Evolutionary conservation across 148 eudicot species (phyloP).

Genomic region (Rhododendron ovatum): DNA sequence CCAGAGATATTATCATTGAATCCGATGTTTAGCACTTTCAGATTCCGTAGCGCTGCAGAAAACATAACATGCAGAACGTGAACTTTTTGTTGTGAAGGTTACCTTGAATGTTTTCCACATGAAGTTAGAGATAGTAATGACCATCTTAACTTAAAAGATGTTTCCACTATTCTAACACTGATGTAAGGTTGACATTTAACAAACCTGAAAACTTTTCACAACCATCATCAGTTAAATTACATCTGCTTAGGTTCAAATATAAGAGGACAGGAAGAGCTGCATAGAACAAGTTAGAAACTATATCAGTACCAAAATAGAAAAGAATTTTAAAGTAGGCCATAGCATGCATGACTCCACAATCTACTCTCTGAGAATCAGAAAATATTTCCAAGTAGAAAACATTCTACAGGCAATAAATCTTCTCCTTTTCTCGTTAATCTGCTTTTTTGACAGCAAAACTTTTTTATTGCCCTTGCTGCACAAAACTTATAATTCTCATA

Average conservation of each 20-base stretch:
- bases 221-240: slow-evolving; percentile 67
- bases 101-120: neutral
- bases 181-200: slow-evolving; percentile 9
- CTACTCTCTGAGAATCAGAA: neutral
- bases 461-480: neutral
- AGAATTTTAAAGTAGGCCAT: neutral
- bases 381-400: neutral
- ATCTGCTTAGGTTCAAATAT: slow-evolving; percentile 86
- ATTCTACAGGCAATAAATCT: neutral
- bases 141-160: slow-evolving; percentile 1
- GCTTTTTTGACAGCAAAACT: neutral
- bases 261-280: slow-evolving; percentile 76
- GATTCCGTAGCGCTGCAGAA: slow-evolving; percentile 50
- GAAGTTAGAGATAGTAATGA: neutral
- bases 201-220: slow-evolving; percentile 78
- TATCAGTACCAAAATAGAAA: neutral
- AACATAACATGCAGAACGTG: neutral
- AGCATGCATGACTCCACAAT: neutral
- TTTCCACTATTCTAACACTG: neutral
- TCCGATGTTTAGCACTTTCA: slow-evolving; percentile 84
- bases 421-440: neutral
- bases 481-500: neutral
- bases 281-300: slow-evolving; percentile 11
- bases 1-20: slow-evolving; percentile 78
- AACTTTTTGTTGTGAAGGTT: neutral